Base-by-base conservation (phyloP, 164 flowering plant genomes). In the Malania oleifera region DNA sequence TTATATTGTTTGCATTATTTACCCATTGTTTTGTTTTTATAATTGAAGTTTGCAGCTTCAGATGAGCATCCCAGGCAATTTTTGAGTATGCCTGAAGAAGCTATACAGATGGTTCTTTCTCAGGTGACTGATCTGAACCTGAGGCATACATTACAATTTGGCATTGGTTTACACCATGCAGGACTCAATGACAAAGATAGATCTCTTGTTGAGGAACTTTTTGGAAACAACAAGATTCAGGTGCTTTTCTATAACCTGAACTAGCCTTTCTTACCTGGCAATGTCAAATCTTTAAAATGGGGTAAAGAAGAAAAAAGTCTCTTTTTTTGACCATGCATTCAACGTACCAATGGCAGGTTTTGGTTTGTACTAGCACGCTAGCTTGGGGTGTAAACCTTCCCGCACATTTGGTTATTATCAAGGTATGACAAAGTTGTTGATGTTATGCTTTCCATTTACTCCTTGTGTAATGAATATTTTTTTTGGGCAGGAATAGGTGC, bases 371-470 rank as follows among this genome's bases (percentile, higher is more conserved):
- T 22, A 93, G 99, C 76, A 93, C 99, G 60, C 70, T 90, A 64
- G 99, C 99, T 31, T 93, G 99, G 99, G 97, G 99, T 56, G 99
- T 93, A 26, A 93, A 93, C 62, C 96, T 93, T 77, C 99, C 99
- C 15, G 99, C 99, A 23, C 99, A 93, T 78, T 79, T 93, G 24
- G 99, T 93, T 53, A 86, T 93, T 41, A 88, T 93, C 54, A 93
- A 93, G 99, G 99, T 88, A 43, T 67, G 64, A 9, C 0, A 52
- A 26, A 5, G 50, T 46, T 46, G 11, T 17, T 11, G 15, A 17
- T n/a, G 20, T 11, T 43, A 18, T 43, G 20, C 20, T 43, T 43
- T 43, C 20, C 6, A 43, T 43, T 43, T 18, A 14, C n/a, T n/a
- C n/a, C n/a, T n/a, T n/a, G n/a, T 7, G 43, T 39, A 39, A 7